phyloP scores from a whole-genome alignment of 768 basidiomycete genomes.

The Lactarius sanguifluus region DNA sequence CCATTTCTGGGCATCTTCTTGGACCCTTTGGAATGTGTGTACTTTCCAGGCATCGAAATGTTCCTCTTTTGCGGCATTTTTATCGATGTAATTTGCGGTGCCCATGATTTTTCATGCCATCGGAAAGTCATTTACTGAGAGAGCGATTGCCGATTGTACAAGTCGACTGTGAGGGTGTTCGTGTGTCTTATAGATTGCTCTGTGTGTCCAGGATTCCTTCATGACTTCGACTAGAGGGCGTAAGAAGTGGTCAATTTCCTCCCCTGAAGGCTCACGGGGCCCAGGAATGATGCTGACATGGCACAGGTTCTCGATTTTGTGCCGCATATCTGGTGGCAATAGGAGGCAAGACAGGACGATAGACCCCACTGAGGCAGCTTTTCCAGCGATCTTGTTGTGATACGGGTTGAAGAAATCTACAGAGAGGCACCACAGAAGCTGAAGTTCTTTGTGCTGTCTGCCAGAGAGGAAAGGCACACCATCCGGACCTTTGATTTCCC shows the following conservation, averaged over 20 bases:
- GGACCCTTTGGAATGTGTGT: slow-evolving; percentile 12
- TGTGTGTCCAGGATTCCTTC: slow-evolving; percentile 37
- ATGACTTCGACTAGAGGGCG: slow-evolving; percentile 41
- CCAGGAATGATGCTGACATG: slow-evolving; percentile 44
- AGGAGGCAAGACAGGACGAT: slow-evolving; percentile 41
- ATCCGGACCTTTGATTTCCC: slow-evolving; percentile 3
- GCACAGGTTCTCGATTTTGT: slow-evolving; percentile 43
- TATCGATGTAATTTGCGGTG: neutral
- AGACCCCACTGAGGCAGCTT: slow-evolving; percentile 32
- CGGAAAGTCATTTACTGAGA: slow-evolving; percentile 8
- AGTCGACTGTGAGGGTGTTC: neutral
- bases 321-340: slow-evolving; percentile 37
- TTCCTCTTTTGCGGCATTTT: neutral
- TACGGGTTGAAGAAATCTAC: slow-evolving; percentile 42
- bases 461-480: slow-evolving; percentile 9
- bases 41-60: neutral
- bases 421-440: slow-evolving; percentile 36
- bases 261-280: slow-evolving; percentile 38
- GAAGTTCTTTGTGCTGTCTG: slow-evolving; percentile 10
- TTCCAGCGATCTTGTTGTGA: slow-evolving; percentile 35
- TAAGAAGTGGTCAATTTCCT: slow-evolving; percentile 41
- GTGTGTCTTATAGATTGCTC: slow-evolving; percentile 31
- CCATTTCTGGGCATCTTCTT: slow-evolving; percentile 28
- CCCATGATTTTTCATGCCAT: slow-evolving; percentile 14
- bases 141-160: slow-evolving; percentile 2